phyloP scores from a whole-genome alignment of 345 rosid species.

The Rhodamnia argentea region DNA sequence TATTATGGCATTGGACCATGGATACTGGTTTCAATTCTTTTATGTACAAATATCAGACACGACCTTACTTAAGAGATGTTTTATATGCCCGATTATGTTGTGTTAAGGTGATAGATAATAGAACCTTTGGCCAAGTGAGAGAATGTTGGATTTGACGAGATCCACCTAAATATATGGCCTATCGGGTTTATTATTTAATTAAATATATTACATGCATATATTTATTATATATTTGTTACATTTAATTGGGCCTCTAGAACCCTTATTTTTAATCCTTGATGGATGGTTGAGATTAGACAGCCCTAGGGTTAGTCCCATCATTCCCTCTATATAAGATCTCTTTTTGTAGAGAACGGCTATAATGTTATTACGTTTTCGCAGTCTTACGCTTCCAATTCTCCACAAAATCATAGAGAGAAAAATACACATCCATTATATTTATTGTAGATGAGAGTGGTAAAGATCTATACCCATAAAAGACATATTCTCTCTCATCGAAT shows the following conservation, averaged over 20 bases:
- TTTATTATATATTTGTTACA: neutral
- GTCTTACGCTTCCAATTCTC: neutral
- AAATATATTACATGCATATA: neutral
- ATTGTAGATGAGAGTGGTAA: neutral
- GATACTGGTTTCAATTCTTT: neutral
- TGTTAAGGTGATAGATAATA: neutral
- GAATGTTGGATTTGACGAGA: neutral
- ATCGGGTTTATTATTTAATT: neutral
- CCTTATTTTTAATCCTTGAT: neutral
- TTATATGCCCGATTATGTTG: neutral
- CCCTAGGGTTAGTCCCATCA: neutral
- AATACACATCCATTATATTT: neutral
- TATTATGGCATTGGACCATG: neutral
- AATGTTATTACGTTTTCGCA: too few relatives aligned
- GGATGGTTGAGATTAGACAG: neutral
- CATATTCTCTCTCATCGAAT: neutral
- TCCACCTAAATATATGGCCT: neutral
- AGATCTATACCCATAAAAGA: neutral
- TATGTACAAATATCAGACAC: neutral
- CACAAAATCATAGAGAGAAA: neutral
- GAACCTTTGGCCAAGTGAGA: neutral
- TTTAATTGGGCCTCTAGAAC: neutral
- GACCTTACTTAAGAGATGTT: neutral
- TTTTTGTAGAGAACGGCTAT: neutral
- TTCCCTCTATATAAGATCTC: neutral